A percentile compares a stretch with the other conserved stretches of the same genome.
These are phyloP conservation scores for Pelargonium myrrhifolium DNA, from an alignment of 441 rosid genomes.

Conservation along the genomic window DNA sequence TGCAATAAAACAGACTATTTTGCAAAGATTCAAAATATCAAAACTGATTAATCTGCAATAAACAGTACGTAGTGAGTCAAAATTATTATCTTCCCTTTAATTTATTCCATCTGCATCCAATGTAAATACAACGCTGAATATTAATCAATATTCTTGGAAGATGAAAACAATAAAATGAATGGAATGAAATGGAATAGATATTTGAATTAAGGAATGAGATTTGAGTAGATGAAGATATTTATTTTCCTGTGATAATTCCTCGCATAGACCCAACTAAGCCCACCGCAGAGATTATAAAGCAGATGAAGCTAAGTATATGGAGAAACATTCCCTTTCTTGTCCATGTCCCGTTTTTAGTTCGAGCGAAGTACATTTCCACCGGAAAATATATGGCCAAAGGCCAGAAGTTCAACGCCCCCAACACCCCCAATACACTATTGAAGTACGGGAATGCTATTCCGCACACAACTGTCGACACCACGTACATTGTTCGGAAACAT, in stretches of 20 bases:
- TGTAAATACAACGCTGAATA: too few species aligned
- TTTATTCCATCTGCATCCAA: too few species aligned
- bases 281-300: background rate
- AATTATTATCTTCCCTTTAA: too few species aligned
- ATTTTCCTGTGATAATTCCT: background rate
- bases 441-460: background rate
- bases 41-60: too few species aligned
- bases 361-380: background rate
- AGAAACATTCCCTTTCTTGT: background rate
- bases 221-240: too few species aligned
- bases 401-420: background rate
- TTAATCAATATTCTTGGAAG: too few species aligned
- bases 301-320: background rate
- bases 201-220: too few species aligned
- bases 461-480: background rate
- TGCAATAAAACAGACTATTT: too few species aligned
- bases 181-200: too few species aligned
- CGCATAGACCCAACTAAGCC: background rate
- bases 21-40: too few species aligned
- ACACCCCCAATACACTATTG: background rate
- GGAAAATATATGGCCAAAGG: slow-evolving; percentile 1
- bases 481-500: background rate
- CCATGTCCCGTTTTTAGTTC: background rate
- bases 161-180: too few species aligned
- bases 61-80: too few species aligned